Conservation (phyloP, 2,329 filamentous ascomycete genomes). For the Didymella pinodella region DNA sequence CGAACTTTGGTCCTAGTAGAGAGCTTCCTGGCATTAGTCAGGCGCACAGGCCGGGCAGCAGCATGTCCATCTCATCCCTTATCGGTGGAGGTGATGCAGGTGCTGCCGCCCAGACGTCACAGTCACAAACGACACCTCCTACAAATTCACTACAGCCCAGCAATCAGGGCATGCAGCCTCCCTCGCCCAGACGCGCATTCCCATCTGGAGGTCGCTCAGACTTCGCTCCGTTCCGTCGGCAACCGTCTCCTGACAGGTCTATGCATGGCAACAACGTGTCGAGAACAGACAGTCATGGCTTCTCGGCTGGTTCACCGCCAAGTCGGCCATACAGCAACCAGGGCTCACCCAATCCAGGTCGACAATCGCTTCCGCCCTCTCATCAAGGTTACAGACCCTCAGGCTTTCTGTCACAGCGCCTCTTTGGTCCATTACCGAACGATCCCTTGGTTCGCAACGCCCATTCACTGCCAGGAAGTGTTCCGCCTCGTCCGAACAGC, state of each 20-base stretch:
- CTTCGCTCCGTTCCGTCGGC: slow-evolving; percentile 47
- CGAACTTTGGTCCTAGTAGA: slow-evolving; percentile 57
- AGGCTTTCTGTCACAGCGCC: slow-evolving; percentile 40
- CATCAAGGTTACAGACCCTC: slow-evolving; percentile 47
- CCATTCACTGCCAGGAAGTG: slow-evolving; percentile 34
- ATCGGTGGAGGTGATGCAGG: slow-evolving; percentile 64
- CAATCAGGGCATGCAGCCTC: slow-evolving; percentile 56
- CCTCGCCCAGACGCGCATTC: slow-evolving; percentile 53
- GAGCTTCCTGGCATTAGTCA: slow-evolving; percentile 63
- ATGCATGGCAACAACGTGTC: slow-evolving; percentile 36
- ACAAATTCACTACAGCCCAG: slow-evolving; percentile 49
- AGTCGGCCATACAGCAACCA: slow-evolving; percentile 46
- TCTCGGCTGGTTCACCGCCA: slow-evolving; percentile 41
- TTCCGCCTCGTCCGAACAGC: slow-evolving; percentile 52
- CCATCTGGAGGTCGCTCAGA: slow-evolving; percentile 44
- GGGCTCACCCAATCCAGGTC: slow-evolving; percentile 47
- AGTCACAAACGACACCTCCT: slow-evolving; percentile 59
- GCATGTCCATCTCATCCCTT: slow-evolving; percentile 79
- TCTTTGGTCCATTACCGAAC: slow-evolving; percentile 42
- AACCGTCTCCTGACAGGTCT: slow-evolving; percentile 50
- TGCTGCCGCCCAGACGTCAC: slow-evolving; percentile 48
- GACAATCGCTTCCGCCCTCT: slow-evolving; percentile 42
- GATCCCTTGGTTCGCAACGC: slow-evolving; percentile 37
- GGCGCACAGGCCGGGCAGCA: slow-evolving; percentile 65
- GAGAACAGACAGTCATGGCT: slow-evolving; percentile 41